These are phyloP conservation scores for Trichophyton simii DNA, from an alignment of 2,329 filamentous ascomycete species.

Conservation along the genomic window DNA sequence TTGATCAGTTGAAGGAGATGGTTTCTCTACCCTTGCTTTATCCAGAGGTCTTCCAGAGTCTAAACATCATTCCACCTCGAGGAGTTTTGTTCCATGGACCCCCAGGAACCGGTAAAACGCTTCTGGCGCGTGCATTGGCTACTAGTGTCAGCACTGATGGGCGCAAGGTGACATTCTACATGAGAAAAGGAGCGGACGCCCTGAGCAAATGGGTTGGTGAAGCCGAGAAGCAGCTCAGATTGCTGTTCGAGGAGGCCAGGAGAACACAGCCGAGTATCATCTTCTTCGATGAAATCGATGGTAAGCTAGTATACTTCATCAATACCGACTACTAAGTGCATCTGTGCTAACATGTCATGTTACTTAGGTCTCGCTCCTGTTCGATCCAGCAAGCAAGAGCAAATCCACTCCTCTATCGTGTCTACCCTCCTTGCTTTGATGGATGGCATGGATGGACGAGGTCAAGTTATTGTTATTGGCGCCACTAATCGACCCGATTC, in stretches of 20 bases:
- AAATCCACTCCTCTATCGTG: slow-evolving; percentile 96
- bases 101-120: slow-evolving; percentile 91
- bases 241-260: slow-evolving; percentile 89
- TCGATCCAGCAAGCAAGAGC: slow-evolving; percentile 93
- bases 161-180: slow-evolving; percentile 95
- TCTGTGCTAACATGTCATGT: not conserved
- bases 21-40: slow-evolving; percentile 88
- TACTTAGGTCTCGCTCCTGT: slow-evolving; percentile 62
- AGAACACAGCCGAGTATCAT: slow-evolving; percentile 97
- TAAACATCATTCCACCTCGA: slow-evolving; percentile 85
- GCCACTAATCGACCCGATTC: slow-evolving; percentile 99
- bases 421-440: slow-evolving; percentile 87
- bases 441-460: slow-evolving; percentile 97
- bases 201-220: slow-evolving; percentile 98
- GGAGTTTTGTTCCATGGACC: slow-evolving; percentile 95
- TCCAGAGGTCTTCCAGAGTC: slow-evolving; percentile 81
- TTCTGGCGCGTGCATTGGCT: slow-evolving; percentile 85
- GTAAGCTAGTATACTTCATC: slow-evolving; percentile 28
- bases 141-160: slow-evolving; percentile 82
- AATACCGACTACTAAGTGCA: not conserved
- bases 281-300: slow-evolving; percentile 98
- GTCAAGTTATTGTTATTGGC: slow-evolving; percentile 95
- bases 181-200: slow-evolving; percentile 96
- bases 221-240: slow-evolving; percentile 82
- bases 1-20: slow-evolving; percentile 98